Evolutionary conservation across 768 basidiomycete genomes (phyloP).

Genomic region (Suillus subalutaceus): DNA sequence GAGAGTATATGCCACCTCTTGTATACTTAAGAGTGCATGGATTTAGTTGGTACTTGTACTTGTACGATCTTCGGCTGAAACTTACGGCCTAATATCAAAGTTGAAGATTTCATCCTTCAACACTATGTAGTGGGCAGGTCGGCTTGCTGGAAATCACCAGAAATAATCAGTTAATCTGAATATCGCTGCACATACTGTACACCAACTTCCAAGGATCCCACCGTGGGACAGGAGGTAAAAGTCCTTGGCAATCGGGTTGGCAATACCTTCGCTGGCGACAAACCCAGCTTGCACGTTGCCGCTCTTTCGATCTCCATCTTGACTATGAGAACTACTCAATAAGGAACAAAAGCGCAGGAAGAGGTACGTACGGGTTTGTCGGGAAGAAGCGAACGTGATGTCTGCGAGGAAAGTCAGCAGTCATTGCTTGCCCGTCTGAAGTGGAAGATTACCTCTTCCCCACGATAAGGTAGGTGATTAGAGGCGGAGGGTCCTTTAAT

Average conservation of each 20-base stretch:
- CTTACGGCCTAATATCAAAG: conserved; percentile 31
- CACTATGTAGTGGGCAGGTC: conserved; percentile 62
- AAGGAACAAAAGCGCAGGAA: not conserved
- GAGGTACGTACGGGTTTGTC: conserved; percentile 14
- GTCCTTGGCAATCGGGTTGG: conserved; percentile 48
- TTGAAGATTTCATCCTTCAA: conserved; percentile 43
- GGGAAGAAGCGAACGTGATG: conserved; percentile 61
- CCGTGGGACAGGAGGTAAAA: conserved; percentile 62
- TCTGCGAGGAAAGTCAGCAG: conserved; percentile 30
- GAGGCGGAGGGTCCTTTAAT: conserved; percentile 30
- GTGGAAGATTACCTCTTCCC: conserved; percentile 48
- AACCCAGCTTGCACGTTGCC: conserved; percentile 59
- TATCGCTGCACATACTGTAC: not conserved
- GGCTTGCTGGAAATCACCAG: conserved; percentile 43
- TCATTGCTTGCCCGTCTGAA: not conserved
- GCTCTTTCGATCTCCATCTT: conserved; percentile 37
- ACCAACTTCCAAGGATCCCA: conserved; percentile 54
- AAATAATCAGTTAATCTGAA: not conserved
- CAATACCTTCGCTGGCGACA: conserved; percentile 49
- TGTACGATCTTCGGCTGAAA: not conserved
- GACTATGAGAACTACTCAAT: conserved; percentile 15
- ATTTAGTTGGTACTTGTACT: not conserved
- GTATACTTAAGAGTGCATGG: conserved; percentile 37
- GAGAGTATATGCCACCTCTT: conserved; percentile 50
- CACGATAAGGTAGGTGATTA: conserved; percentile 61